A percentile compares a stretch with the other conserved stretches of the same genome.
phyloP scores from a whole-genome alignment of 2,329 filamentous ascomycete species.

The Pseudonectria buxi region DNA sequence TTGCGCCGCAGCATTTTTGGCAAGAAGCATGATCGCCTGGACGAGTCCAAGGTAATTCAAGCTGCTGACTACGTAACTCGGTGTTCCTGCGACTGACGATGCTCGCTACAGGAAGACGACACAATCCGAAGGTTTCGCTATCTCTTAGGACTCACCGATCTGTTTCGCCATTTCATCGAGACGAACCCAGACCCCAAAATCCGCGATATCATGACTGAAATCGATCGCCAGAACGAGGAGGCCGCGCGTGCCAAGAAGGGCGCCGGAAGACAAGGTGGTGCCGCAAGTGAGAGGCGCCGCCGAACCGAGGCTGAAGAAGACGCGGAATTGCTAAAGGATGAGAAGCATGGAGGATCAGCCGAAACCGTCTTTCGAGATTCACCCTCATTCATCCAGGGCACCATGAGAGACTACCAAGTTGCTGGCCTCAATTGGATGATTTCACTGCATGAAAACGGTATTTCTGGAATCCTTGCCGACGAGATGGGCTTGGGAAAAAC shows the following conservation, averaged over 20 bases:
- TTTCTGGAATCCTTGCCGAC: conserved; percentile 93
- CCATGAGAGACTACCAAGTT: conserved; percentile 95
- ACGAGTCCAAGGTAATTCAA: conserved; percentile 74
- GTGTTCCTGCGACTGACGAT: conserved; percentile 3
- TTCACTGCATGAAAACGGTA: conserved; percentile 96
- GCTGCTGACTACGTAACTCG: conserved; percentile 2
- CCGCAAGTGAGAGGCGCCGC: conserved; percentile 68
- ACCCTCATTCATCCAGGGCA: conserved; percentile 77
- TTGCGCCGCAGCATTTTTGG: conserved; percentile 88
- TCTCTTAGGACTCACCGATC: conserved; percentile 85
- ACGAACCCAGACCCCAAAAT: conserved; percentile 94
- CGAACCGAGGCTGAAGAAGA: conserved; percentile 98
- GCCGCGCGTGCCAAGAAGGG: conserved; percentile 65
- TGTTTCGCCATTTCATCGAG: conserved; percentile 98
- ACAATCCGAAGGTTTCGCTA: conserved; percentile 92
- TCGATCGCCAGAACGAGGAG: conserved; percentile 85
- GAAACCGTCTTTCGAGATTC: conserved; percentile 93
- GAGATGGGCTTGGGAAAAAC: conserved; percentile 99
- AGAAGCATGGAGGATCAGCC: conserved; percentile 77
- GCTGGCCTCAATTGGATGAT: conserved; percentile 96
- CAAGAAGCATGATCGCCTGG: conserved; percentile 87
- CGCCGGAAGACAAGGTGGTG: conserved; percentile 75
- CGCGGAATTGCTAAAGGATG: conserved; percentile 77
- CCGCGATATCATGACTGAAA: conserved; percentile 87
- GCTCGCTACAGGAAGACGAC: conserved; percentile 68